These are phyloP conservation scores for Neopestalotiopsis sp. DNA, from an alignment of 2,329 filamentous ascomycete genomes.

Conservation along the genomic window DNA sequence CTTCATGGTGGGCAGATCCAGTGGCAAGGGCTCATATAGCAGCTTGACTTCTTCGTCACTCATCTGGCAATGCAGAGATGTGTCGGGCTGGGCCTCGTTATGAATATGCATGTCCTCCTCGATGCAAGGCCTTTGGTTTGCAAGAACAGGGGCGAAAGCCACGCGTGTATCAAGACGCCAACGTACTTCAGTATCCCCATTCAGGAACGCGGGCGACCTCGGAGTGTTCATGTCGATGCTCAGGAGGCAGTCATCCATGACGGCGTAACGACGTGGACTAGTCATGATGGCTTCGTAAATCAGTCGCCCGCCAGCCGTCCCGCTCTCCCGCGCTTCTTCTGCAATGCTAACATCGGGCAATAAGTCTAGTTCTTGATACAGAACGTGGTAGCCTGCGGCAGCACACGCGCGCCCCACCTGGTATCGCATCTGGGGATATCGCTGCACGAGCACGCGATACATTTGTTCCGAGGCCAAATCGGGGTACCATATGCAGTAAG, in stretches of 20 bases:
- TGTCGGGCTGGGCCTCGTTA: too few relatives aligned
- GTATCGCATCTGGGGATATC: constrained; percentile 41
- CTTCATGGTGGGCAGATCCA: too few relatives aligned
- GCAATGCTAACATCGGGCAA: constrained; percentile 43
- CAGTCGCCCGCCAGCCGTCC: constrained; percentile 19
- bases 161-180: neutral
- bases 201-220: neutral
- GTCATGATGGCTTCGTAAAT: constrained; percentile 41
- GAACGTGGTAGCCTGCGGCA: constrained; percentile 40
- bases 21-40: too few relatives aligned
- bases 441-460: constrained; percentile 35
- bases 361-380: constrained; percentile 43
- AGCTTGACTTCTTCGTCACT: too few relatives aligned
- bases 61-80: too few relatives aligned
- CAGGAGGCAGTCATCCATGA: constrained; percentile 44
- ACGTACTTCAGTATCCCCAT: constrained; percentile 3
- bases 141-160: too few relatives aligned
- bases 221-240: constrained; percentile 24
- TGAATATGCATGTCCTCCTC: too few relatives aligned
- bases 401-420: constrained; percentile 44
- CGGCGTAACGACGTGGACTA: constrained; percentile 31
- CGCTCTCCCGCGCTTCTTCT: constrained; percentile 41
- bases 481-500: constrained; percentile 46
- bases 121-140: too few relatives aligned
- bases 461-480: constrained; percentile 40